Conservation (phyloP, 2,329 filamentous ascomycete species). For the Apiospora rasikravindrae region DNA sequence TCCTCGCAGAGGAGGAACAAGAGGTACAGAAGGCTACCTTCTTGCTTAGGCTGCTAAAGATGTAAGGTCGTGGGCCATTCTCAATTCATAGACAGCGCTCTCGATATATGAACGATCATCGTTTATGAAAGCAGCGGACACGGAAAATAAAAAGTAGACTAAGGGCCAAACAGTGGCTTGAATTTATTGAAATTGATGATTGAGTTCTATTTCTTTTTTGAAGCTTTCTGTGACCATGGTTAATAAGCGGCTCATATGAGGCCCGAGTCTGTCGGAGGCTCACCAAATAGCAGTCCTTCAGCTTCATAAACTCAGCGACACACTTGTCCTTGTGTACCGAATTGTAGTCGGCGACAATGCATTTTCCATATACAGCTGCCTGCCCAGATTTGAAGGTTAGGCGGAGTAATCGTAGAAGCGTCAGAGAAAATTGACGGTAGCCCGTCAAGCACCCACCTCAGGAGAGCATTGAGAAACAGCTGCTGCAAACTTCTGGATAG, state of each 20-base stretch:
- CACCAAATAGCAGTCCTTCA: constrained; percentile 91
- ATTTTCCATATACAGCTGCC: constrained; percentile 89
- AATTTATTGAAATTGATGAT: constrained; percentile 9
- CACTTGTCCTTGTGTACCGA: constrained; percentile 92
- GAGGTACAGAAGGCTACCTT: constrained; percentile 85
- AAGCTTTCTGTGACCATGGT: constrained; percentile 49
- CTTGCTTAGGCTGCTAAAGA: constrained; percentile 74
- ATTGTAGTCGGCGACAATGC: constrained; percentile 88
- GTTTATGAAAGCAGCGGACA: not conserved
- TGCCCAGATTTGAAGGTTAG: constrained; percentile 42
- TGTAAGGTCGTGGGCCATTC: constrained; percentile 49
- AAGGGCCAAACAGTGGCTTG: not conserved
- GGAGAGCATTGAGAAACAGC: constrained; percentile 61
- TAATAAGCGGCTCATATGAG: constrained; percentile 20
- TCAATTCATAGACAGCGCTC: constrained; percentile 23
- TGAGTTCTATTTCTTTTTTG: constrained; percentile 46
- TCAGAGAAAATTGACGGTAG: not conserved
- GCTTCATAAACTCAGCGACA: constrained; percentile 77
- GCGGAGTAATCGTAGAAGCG: not conserved
- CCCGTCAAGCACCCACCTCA: constrained; percentile 47
- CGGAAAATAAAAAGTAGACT: not conserved
- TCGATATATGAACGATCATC: not conserved
- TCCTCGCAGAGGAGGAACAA: constrained; percentile 84
- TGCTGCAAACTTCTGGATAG: constrained; percentile 60
- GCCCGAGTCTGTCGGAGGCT: constrained; percentile 31